Evolutionary conservation across 1,284 basidiomycete species (phyloP).

Genomic region (Entoloma clypeatum): DNA sequence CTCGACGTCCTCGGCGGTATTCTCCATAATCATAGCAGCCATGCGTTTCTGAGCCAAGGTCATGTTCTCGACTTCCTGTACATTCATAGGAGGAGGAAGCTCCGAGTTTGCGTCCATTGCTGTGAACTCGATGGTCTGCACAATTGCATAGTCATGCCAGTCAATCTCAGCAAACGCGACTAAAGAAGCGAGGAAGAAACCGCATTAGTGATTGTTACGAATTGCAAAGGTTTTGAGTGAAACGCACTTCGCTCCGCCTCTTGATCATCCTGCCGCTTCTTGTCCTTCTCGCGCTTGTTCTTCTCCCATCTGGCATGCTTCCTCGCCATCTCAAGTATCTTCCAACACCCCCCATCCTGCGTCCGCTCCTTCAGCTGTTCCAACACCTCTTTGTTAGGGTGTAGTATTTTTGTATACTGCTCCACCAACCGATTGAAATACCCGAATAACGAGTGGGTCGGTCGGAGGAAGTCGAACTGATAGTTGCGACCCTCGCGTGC

Average conservation of each 20-base stretch:
- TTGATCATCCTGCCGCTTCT: conserved; percentile 84
- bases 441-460: conserved; percentile 92
- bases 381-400: conserved; percentile 76
- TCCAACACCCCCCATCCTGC: conserved; percentile 66
- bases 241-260: conserved; percentile 81
- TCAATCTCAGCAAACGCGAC: conserved; percentile 96
- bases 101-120: conserved; percentile 88
- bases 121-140: conserved; percentile 98
- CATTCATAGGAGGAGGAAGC: conserved; percentile 91
- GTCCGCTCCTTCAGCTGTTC: conserved; percentile 64
- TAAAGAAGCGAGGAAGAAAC: conserved; percentile 31
- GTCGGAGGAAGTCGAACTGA: conserved; percentile 97
- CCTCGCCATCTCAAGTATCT: conserved; percentile 71
- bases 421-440: conserved; percentile 98
- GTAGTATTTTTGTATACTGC: conserved; percentile 90
- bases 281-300: conserved; percentile 78
- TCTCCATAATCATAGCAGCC: conserved; percentile 98
- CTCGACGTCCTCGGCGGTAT: conserved; percentile 80
- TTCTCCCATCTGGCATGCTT: conserved; percentile 89
- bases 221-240: conserved; percentile 33
- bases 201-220: conserved; percentile 6
- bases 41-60: conserved; percentile 96
- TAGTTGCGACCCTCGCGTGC: conserved; percentile 92
- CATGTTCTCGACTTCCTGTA: conserved; percentile 95
- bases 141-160: conserved; percentile 99